Conservation (phyloP, 106 monocot genomes). For the Phalaenopsis aphrodite region DNA sequence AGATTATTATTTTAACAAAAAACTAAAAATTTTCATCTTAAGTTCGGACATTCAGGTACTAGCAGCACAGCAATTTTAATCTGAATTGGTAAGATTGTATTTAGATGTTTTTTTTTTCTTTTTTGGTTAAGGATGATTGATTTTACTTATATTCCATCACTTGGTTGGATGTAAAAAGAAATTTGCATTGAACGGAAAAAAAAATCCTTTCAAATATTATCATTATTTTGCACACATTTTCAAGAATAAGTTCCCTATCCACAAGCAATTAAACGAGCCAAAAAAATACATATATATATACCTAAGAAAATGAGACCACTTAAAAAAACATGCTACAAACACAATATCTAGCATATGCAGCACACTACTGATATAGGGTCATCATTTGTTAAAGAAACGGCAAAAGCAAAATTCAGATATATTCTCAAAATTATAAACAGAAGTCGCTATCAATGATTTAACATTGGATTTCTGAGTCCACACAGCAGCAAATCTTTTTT, state of each 20-base stretch:
- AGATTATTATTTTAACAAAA: too few relatives aligned
- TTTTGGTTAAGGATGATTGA: too few relatives aligned
- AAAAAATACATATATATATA: not conserved
- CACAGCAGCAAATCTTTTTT: not conserved
- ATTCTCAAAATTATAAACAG: not conserved
- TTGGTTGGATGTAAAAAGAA: not conserved
- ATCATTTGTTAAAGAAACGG: not conserved
- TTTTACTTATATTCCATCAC: too few relatives aligned
- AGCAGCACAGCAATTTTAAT: not conserved
- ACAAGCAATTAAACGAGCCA: too few relatives aligned
- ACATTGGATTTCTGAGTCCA: not conserved
- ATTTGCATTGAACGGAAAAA: not conserved
- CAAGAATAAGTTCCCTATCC: too few relatives aligned
- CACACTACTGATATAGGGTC: not conserved
- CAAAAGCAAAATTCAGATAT: not conserved
- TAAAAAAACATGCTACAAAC: not conserved
- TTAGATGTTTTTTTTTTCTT: not conserved
- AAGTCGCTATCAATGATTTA: not conserved
- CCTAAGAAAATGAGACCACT: not conserved
- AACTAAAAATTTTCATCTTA: not conserved
- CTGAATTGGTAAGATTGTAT: not conserved
- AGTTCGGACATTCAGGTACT: not conserved
- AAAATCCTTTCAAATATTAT: not conserved
- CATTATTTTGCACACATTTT: too few relatives aligned
- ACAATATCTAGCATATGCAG: not conserved